These are phyloP conservation scores for Trapa bicornis DNA, from an alignment of 345 rosid species.

Conservation along the genomic window DNA sequence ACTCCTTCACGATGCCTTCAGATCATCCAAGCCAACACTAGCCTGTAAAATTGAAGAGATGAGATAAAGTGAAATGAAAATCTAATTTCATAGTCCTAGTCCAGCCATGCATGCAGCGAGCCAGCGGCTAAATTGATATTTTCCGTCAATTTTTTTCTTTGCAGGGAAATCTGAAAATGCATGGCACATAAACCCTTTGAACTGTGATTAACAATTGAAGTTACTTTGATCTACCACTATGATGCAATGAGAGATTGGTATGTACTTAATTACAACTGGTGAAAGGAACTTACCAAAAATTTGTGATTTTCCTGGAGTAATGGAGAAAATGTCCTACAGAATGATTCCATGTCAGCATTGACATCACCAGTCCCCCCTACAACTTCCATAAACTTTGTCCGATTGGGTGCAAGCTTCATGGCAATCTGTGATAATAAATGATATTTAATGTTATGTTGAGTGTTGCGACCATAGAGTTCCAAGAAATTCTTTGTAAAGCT, in stretches of 20 bases:
- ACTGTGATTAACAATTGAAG: neutral
- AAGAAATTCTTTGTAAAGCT: neutral
- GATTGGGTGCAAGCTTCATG: conserved; percentile 91
- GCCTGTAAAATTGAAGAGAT: conserved; percentile 38
- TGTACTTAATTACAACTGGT: neutral
- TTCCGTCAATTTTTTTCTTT: neutral
- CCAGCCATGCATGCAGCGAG: neutral
- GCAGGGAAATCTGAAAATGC: neutral
- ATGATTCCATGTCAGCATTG: conserved; percentile 66
- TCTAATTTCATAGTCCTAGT: neutral
- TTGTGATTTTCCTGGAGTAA: conserved; percentile 80
- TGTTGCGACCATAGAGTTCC: no score
- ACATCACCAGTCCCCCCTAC: conserved; percentile 69
- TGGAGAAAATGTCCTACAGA: conserved; percentile 67
- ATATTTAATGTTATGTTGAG: no score
- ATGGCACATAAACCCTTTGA: neutral
- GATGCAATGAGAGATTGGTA: neutral
- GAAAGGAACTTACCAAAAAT: conserved; percentile 55
- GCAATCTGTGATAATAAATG: conserved; percentile 42
- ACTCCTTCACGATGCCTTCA: conserved; percentile 57
- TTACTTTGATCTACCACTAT: neutral
- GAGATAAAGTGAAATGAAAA: neutral
- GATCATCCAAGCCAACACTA: conserved; percentile 69
- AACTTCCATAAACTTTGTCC: conserved; percentile 93
- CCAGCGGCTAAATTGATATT: neutral